Evolutionary conservation across 176 grass and related monocot species (phyloP).

Genomic region (Avena insularis): DNA sequence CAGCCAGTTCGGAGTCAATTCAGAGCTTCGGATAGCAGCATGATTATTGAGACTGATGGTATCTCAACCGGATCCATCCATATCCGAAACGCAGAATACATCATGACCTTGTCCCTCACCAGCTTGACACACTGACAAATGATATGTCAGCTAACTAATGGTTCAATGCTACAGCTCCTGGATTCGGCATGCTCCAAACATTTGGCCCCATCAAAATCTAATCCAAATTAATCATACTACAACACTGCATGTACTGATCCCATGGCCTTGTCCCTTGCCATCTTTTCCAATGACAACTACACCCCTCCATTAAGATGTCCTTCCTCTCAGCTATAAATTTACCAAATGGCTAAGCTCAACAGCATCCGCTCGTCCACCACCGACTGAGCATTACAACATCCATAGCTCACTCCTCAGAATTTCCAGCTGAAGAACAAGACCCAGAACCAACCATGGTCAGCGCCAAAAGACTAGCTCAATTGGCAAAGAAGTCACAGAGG

Average conservation of each 20-base stretch:
- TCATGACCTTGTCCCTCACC: background rate
- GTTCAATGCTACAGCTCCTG: background rate
- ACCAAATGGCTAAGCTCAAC: background rate
- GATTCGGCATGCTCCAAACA: conserved; percentile 10
- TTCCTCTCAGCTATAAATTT: conserved; percentile 39
- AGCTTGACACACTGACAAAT: background rate
- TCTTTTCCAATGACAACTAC: background rate
- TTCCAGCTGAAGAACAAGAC: background rate
- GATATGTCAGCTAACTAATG: background rate
- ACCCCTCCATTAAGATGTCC: background rate
- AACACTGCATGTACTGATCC: background rate
- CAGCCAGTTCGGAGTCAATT: background rate
- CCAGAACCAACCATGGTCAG: conserved; percentile 35
- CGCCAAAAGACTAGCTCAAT: conserved; percentile 44
- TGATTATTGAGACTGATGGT: background rate
- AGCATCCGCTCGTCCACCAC: background rate
- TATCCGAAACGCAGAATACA: background rate
- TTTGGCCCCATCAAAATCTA: conserved; percentile 31
- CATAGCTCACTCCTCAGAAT: background rate
- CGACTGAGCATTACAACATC: too few relatives aligned
- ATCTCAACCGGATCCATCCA: background rate
- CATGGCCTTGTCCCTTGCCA: conserved; percentile 17
- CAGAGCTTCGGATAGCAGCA: background rate
- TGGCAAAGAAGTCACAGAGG: conserved; percentile 50
- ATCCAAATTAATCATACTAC: conserved; percentile 19